Base-by-base conservation (phyloP, 2,329 filamentous ascomycete species). In the Epichloe amarillans region DNA sequence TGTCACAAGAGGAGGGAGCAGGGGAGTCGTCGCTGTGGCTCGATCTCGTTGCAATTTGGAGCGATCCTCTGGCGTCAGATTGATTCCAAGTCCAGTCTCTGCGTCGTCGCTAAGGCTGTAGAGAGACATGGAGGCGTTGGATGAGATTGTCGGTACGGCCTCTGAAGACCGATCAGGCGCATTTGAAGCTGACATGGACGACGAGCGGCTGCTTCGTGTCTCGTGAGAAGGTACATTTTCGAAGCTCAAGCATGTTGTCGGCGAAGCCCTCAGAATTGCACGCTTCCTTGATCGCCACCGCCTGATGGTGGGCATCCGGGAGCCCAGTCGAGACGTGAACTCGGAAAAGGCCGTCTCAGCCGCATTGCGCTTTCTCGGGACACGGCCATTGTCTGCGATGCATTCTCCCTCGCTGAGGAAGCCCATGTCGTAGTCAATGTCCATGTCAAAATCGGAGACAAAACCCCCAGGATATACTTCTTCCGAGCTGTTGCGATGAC, bases 191-290 rank as follows among this genome's bases (percentile, higher is more conserved):
- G 86, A 88, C 49, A 86, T 72, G n/a, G 85, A 90, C 1, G 87
- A 89, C 1, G 88, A 86, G 49, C 86, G 79, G 58, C 87, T 86
- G 58, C 87, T 86, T 3, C 88, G 91, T 3, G 83, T 75, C 7
- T 82, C 76, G 46, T 77, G 73, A 2, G 83, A 84, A 17, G 72
- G 83, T 80, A 83, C 82, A 52, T 83, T 86, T 61, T 95, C 89
- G 47, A 95, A 77, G 15, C 80, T 87, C 23, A 91, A 76, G 60
- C 96, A 91, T 41, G 93, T 95, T 55, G 84, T 83, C 0, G 88
- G 85, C 0, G 71, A 74, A 12, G 72, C 67, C 44, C 72, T 70
- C 14, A 69, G 63, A 50, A 70, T 72, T n/a, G 68, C 62, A 37
- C 71, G 70, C 53, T 69, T 71, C 37, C 63, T 66, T 0, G 71